Evolutionary conservation across 805 yeast genomes (phyloP).

Genomic region (Gaillardinia entomophila): DNA sequence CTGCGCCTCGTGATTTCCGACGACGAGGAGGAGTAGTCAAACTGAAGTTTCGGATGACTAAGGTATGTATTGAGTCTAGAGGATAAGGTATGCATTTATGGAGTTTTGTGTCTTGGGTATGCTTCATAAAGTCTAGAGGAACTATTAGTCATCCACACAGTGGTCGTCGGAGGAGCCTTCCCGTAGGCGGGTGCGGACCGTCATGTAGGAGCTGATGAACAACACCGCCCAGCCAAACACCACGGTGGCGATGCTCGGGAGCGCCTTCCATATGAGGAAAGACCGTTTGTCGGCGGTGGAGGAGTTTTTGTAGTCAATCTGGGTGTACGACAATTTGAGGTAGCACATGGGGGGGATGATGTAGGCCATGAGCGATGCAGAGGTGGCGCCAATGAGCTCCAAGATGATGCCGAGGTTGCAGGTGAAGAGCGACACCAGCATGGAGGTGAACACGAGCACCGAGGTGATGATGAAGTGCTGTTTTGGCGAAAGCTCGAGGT

Average conservation of each 20-base stretch:
- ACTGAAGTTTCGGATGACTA: too few relatives aligned
- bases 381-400: constrained; percentile 87
- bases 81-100: too few relatives aligned
- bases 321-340: constrained; percentile 51
- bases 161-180: constrained; percentile 38
- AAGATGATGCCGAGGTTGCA: constrained; percentile 86
- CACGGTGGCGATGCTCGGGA: constrained; percentile 58
- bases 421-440: constrained; percentile 71
- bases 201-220: constrained; percentile 75
- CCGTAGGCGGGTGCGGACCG: constrained; percentile 45
- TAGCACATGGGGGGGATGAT: constrained; percentile 85
- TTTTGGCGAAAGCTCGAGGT: constrained; percentile 35
- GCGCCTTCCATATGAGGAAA: constrained; percentile 34
- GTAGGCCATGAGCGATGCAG: constrained; percentile 90
- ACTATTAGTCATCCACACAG: constrained; percentile 35
- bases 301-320: constrained; percentile 27
- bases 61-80: too few relatives aligned
- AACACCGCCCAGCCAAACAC: constrained; percentile 71
- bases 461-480: constrained; percentile 66
- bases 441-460: constrained; percentile 56
- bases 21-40: neutral
- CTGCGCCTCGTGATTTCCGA: neutral
- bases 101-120: too few relatives aligned
- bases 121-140: neutral
- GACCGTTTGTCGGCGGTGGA: constrained; percentile 14